These are phyloP conservation scores for Pharus latifolius DNA, from an alignment of 176 grass and related monocot genomes.

Conservation along the genomic window DNA sequence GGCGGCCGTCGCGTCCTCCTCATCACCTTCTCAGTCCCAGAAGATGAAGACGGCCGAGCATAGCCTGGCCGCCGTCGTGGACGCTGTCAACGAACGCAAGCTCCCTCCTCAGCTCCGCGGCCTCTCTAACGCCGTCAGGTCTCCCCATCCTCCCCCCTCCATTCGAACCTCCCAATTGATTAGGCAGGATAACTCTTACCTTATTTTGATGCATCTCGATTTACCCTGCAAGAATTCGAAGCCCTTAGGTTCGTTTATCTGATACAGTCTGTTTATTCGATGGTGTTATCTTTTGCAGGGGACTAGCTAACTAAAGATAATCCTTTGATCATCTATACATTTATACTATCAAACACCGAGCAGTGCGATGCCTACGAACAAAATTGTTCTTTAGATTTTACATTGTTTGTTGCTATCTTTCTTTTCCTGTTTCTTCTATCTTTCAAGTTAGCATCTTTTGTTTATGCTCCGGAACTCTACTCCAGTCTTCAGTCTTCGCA, in stretches of 20 bases:
- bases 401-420: too few relatives aligned
- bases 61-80: slow-evolving; percentile 50
- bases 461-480: too few relatives aligned
- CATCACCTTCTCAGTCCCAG: slow-evolving; percentile 12
- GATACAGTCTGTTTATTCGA: neutral
- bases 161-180: neutral
- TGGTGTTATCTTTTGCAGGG: neutral
- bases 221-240: neutral
- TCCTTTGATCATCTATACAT: too few relatives aligned
- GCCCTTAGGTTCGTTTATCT: neutral
- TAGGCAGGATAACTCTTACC: neutral
- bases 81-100: slow-evolving; percentile 72
- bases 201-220: neutral
- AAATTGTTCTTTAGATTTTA: too few relatives aligned
- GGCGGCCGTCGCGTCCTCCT: neutral
- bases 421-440: too few relatives aligned
- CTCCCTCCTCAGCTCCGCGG: slow-evolving; percentile 63
- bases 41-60: slow-evolving; percentile 34
- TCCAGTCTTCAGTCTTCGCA: too few relatives aligned
- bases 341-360: too few relatives aligned
- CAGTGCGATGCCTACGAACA: too few relatives aligned
- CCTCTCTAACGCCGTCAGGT: slow-evolving; percentile 62
- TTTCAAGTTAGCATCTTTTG: too few relatives aligned
- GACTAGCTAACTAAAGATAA: too few relatives aligned
- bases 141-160: neutral